Evolutionary conservation across 257 asterid genomes (phyloP), one percentile per base, ranked within the genome.

Genomic region (Craterostigma plantagineum): DNA sequence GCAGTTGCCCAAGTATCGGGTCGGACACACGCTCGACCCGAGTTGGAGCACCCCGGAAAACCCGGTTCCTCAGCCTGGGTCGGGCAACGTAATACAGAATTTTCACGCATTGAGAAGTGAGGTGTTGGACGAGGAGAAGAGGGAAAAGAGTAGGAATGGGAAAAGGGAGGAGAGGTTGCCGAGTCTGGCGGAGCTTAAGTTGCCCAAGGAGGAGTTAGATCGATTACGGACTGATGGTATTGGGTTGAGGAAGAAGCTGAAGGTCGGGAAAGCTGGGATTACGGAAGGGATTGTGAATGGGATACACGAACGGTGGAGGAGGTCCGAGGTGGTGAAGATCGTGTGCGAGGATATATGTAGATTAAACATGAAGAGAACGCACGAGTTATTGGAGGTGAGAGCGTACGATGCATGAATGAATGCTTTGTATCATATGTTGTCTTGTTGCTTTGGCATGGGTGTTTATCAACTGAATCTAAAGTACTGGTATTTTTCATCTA

Each of bases 361-460:
- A 69, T 55, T 83, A 70, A 90, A 90, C 63, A 90, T 90, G 99
- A 83, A 75, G 76, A 77, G 99, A 71, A 90, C 95, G 57, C 99
- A 90, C 70, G 82, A 72, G 17, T 52, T 83, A 34, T 60, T 83
- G 60, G 99, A 90, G 99, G 99, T 90, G 56, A 35, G 75, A 36
- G 37, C 3, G 9, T 1, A 1, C 2, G 4, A 8, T 41, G 40
- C 40, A 9, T 10, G 40, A n/a, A 9, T 10, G 40, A 10, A 36
- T 9, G 14, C 4, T 36, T 36, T 36, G 3, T 9, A 36, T 36
- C 4, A 36, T 36, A 8, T 36, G 11, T 36, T 36, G 40, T 9
- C 8, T 12, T 12, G 12, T 23, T 23, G 6, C 6, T 23, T 23
- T 23, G 30, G 30, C 30, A 23, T 23, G 30, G 30, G 30, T n/a